phyloP scores from a whole-genome alignment of 495 filamentous ascomycete species.

The Sphaerosporella brunnea region DNA sequence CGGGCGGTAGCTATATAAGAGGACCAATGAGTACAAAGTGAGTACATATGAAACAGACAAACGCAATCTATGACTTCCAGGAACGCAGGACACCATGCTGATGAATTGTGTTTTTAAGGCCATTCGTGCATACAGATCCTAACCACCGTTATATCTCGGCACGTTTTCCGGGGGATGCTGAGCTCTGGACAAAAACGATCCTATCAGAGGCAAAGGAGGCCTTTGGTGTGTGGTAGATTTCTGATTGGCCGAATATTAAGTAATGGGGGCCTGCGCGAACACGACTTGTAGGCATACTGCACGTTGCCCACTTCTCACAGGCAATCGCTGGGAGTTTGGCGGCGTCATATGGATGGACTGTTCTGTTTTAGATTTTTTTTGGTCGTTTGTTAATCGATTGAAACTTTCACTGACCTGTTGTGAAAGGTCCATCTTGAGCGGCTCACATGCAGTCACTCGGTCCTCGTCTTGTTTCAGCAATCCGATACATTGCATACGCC shows the following conservation, averaged over 20 bases:
- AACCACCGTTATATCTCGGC: conserved; percentile 17
- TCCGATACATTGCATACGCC: too few relatives aligned
- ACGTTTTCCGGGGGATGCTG: conserved; percentile 10
- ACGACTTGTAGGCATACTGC: too few relatives aligned
- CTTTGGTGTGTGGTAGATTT: not conserved
- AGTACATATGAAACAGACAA: not conserved
- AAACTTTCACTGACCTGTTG: too few relatives aligned
- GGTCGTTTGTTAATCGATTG: too few relatives aligned
- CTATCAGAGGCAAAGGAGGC: conserved; percentile 1
- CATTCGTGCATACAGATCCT: conserved; percentile 16
- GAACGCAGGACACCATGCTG: not conserved
- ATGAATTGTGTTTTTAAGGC: conserved; percentile 2
- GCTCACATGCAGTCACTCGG: too few relatives aligned
- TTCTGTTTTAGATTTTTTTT: too few relatives aligned
- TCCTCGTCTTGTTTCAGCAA: too few relatives aligned
- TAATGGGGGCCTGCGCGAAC: too few relatives aligned
- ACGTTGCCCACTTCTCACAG: too few relatives aligned
- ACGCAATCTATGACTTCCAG: not conserved
- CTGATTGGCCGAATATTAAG: conserved; percentile 1
- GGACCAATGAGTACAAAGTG: conserved; percentile 4
- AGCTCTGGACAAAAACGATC: not conserved
- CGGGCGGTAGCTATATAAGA: not conserved
- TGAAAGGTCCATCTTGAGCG: too few relatives aligned
- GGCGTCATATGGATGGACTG: too few relatives aligned
- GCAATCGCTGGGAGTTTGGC: too few relatives aligned